Evolutionary conservation across 768 basidiomycete genomes (phyloP).

Genomic region (Arthromyces matolae): DNA sequence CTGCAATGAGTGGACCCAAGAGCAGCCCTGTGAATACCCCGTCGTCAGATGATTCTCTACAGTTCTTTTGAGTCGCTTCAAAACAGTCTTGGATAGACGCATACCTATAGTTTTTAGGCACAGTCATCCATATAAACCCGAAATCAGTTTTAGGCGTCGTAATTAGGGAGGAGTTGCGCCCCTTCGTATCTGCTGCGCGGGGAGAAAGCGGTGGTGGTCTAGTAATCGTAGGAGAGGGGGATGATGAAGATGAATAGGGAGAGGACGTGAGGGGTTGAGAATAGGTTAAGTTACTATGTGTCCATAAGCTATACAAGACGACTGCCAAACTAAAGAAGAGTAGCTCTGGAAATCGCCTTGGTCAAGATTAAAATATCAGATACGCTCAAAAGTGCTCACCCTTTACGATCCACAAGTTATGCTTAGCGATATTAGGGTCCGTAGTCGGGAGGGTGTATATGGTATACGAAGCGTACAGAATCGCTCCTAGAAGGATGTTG

Average conservation of each 20-base stretch:
- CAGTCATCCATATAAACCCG: slow-evolving; percentile 86
- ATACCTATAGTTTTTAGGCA: slow-evolving; percentile 82
- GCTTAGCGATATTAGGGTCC: slow-evolving; percentile 18
- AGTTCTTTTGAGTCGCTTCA: slow-evolving; percentile 7
- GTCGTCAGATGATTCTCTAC: slow-evolving; percentile 81
- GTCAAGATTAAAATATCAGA: slow-evolving; percentile 4
- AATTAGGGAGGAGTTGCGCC: slow-evolving; percentile 29
- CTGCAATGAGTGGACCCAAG: slow-evolving; percentile 78
- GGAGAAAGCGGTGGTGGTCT: slow-evolving; percentile 36
- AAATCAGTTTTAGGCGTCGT: slow-evolving; percentile 46
- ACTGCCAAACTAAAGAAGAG: slow-evolving; percentile 50
- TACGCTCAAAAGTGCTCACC: slow-evolving; percentile 33
- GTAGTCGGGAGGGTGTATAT: slow-evolving; percentile 35
- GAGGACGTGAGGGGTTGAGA: slow-evolving; percentile 15
- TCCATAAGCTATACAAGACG: slow-evolving; percentile 59
- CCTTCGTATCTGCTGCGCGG: slow-evolving; percentile 38
- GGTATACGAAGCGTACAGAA: slow-evolving; percentile 52
- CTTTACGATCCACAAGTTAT: slow-evolving; percentile 45
- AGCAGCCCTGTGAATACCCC: slow-evolving; percentile 81
- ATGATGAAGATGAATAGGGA: slow-evolving; percentile 16
- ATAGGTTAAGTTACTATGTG: slow-evolving; percentile 44
- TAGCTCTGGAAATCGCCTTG: slow-evolving; percentile 46
- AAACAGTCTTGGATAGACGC: neutral
- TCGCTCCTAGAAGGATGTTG: slow-evolving; percentile 58
- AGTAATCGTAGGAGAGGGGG: slow-evolving; percentile 9